Evolutionary conservation across 305 asterid genomes (phyloP).

Genomic region (Fraxinus velutina): DNA sequence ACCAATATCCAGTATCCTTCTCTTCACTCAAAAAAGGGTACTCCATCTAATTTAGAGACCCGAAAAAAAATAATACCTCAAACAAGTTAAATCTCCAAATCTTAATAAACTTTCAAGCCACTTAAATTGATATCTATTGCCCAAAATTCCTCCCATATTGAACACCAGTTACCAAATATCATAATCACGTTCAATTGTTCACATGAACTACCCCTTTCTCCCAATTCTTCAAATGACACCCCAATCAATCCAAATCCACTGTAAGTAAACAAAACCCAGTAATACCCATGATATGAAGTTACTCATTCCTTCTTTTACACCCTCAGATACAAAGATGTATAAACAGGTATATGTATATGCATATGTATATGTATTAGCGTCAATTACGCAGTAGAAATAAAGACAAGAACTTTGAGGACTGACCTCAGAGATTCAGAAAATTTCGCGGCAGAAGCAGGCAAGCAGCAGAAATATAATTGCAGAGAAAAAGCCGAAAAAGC

Average conservation of each 20-base stretch:
- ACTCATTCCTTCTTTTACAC: constrained; percentile 16
- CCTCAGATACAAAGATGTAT: constrained; percentile 16
- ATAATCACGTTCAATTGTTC: constrained; percentile 31
- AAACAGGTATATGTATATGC: constrained; percentile 9
- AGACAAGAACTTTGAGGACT: constrained; percentile 12
- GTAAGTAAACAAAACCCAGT: constrained; percentile 22
- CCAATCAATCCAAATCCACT: constrained; percentile 9
- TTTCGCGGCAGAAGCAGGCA: neutral
- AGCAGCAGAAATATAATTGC: neutral
- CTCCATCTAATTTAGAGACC: constrained; percentile 39
- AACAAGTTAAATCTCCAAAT: constrained; percentile 3
- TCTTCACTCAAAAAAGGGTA: constrained; percentile 38
- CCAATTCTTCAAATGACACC: constrained; percentile 3
- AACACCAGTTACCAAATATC: constrained; percentile 22
- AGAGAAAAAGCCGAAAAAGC: neutral
- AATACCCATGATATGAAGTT: constrained; percentile 16
- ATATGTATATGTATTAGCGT: neutral
- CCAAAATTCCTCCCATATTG: constrained; percentile 28
- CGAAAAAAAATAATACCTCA: constrained; percentile 9
- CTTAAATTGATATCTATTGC: constrained; percentile 19
- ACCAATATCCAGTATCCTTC: constrained; percentile 34
- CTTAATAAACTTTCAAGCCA: constrained; percentile 19
- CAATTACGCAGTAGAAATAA: neutral
- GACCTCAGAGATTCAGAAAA: constrained; percentile 16
- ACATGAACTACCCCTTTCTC: constrained; percentile 16